Evolutionary conservation across 2,329 filamentous ascomycete genomes (phyloP), one percentile per base, ranked within the genome.

Genomic region (Davidsoniella virescens): DNA sequence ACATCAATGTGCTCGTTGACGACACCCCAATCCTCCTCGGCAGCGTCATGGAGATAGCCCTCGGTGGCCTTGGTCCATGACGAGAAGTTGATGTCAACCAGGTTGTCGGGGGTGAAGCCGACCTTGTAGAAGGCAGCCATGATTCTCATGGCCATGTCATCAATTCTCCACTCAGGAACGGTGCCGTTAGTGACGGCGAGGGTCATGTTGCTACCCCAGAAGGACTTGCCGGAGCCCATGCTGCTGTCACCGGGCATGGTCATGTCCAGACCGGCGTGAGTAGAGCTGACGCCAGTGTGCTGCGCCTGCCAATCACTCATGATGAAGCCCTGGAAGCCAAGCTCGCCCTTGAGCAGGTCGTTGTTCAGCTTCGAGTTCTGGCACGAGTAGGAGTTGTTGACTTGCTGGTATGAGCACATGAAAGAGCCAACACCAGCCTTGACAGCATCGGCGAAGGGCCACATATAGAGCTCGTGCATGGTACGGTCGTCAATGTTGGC

Each of bases 131-230:
- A 78, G 39, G 78, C 70, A 4, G 80, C 72, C 76, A 83, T 81
- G 60, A 84, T 94, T 58, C 92, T 80, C 64, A 87, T 82, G 4
- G 78, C 85, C 82, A 94, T 94, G 61, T 96, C 92, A 57, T 95
- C 88, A 8, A 96, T 63, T 47, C 90, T 78, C 75, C 84, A 94
- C 57, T 84, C 78, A 1, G 90, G 86, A 29, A 96, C 69, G 1
- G 87, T 94, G 36, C 88, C 88, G 60, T 96, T 95, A 57, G 94
- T 65, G 5, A 95, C 80, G 1, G 85, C 85, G 44, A 94, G 69
- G 2, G 90, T 95, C 57, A 96, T 65, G 64, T 96, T 96, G 25
- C 80, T 68, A 8, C 90, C 90, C 83, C 84, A 94, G 70, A 72
- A 93, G 16, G 80, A 82, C 47, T 66, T 64, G 5, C 84, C 84